Base-by-base conservation (phyloP, 2,329 filamentous ascomycete species). In the Aspergillus spinulosporus region DNA sequence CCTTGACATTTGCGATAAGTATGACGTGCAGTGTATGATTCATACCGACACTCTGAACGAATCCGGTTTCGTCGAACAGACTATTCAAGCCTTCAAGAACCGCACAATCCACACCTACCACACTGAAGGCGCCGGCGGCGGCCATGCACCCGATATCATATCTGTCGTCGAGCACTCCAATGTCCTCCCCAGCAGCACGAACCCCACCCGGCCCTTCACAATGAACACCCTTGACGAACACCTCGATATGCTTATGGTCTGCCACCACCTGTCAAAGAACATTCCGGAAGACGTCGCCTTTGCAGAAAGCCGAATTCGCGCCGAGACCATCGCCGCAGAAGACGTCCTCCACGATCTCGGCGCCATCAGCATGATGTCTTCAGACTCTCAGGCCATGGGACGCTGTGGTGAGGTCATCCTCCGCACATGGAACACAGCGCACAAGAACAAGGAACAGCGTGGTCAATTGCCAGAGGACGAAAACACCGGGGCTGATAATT, bases 181-280 rank as follows among this genome's bases (percentile, higher is more conserved):
- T 69, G 92, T 97, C 2, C 83, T 97, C 0, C 93, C 93, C 0
- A 91, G 88, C 4, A 93, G 88, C 46, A 97, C 93, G 0, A 97
- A 96, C 72, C 93, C 93, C 0, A 97, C 93, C 1, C 82, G 92
- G 2, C 93, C 93, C 0, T 97, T 87, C 74, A 97, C 93, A 1
- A 81, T 82, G 62, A 97, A 97, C 78, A 97, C 93, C n/a, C n/a
- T n/a, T n/a, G 93, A 97, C 69, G 93, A 97, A 75, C 93, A 97
- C 75, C 84, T 97, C 11, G 93, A 97, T 77, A 97, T 97, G 93
- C 79, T 97, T 46, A 97, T 97, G 93, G 91, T 96, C 37, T 97
- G 93, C 79, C 93, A 97, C 74, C 93, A 97, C 69, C 80, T 97
- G 7, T 92, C 87, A 51, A 90, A 90, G 74, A 87, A 96, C 74